phyloP scores from a whole-genome alignment of 164 flowering plant genomes.

The Tetrastigma voinierianum region DNA sequence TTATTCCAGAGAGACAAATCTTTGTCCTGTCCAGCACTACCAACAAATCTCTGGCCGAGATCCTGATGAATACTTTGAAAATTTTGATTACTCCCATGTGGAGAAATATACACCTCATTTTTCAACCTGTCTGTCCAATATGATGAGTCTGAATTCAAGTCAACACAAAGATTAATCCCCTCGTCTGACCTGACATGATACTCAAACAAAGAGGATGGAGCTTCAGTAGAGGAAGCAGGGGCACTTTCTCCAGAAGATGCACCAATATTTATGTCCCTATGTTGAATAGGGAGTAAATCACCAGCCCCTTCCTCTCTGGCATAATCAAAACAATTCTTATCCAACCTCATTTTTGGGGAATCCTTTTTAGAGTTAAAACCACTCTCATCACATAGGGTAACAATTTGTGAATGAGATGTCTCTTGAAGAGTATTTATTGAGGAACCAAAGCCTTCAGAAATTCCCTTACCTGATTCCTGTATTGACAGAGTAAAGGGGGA shows the following conservation, averaged over 20 bases:
- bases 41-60: conserved; percentile 17
- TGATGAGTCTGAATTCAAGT: conserved; percentile 44
- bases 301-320: conserved; percentile 3
- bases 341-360: conserved; percentile 2
- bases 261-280: conserved; percentile 8
- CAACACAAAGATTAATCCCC: conserved; percentile 57
- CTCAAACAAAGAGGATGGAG: conserved; percentile 35
- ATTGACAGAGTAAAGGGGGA: neutral
- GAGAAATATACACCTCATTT: conserved; percentile 32
- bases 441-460: conserved; percentile 20
- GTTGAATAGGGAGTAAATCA: conserved; percentile 3
- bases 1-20: conserved; percentile 9
- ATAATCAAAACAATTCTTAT: conserved; percentile 1
- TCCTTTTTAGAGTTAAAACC: conserved; percentile 7
- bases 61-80: conserved; percentile 28
- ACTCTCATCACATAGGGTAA: conserved; percentile 9
- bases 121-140: conserved; percentile 47
- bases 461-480: conserved; percentile 17
- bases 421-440: conserved; percentile 10
- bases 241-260: conserved; percentile 15
- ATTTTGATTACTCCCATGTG: conserved; percentile 14
- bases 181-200: conserved; percentile 54
- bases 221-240: conserved; percentile 15
- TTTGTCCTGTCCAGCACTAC: conserved; percentile 18
- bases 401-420: neutral